Evolutionary conservation across 2,329 filamentous ascomycete species (phyloP).

Genomic region (Epichloe aotearoae): DNA sequence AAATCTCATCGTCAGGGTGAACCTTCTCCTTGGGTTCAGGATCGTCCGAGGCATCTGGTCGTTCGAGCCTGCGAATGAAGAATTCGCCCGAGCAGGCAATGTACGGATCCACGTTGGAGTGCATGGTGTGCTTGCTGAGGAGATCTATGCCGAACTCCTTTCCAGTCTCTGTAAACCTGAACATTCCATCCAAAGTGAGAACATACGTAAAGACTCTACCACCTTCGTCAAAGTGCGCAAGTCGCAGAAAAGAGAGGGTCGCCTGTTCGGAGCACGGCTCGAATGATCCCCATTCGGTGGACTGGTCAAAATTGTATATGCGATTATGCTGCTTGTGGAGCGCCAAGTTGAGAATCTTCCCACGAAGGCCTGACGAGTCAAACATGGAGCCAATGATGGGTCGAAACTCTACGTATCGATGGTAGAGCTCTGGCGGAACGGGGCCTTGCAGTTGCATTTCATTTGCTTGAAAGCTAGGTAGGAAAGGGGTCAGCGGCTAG

Average conservation of each 20-base stretch:
- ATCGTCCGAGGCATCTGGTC: constrained; percentile 30
- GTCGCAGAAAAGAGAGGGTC: constrained; percentile 67
- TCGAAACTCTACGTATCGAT: constrained; percentile 85
- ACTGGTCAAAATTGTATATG: constrained; percentile 76
- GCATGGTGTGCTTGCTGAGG: constrained; percentile 92
- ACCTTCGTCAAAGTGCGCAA: constrained; percentile 76
- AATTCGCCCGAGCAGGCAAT: constrained; percentile 91
- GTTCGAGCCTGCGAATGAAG: constrained; percentile 60
- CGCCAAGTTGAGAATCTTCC: constrained; percentile 68
- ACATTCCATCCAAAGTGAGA: constrained; percentile 70
- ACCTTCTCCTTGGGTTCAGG: constrained; percentile 30
- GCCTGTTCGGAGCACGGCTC: constrained; percentile 54
- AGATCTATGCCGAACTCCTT: constrained; percentile 92
- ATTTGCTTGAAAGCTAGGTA: constrained; percentile 71
- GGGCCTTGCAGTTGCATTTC: constrained; percentile 81
- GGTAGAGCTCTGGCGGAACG: constrained; percentile 67
- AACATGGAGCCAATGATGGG: constrained; percentile 88
- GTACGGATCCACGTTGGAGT: constrained; percentile 82
- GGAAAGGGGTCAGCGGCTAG: background rate
- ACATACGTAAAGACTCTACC: constrained; percentile 86
- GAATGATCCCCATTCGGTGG: constrained; percentile 61
- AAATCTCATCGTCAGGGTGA: constrained; percentile 36
- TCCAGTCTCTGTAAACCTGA: constrained; percentile 89
- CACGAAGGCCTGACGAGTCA: constrained; percentile 60
- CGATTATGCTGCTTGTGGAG: constrained; percentile 82